A percentile compares a stretch with the other conserved stretches of the same genome.
These are phyloP conservation scores for Raphanus raphanistrum DNA, from an alignment of 345 rosid species.

Conservation along the genomic window DNA sequence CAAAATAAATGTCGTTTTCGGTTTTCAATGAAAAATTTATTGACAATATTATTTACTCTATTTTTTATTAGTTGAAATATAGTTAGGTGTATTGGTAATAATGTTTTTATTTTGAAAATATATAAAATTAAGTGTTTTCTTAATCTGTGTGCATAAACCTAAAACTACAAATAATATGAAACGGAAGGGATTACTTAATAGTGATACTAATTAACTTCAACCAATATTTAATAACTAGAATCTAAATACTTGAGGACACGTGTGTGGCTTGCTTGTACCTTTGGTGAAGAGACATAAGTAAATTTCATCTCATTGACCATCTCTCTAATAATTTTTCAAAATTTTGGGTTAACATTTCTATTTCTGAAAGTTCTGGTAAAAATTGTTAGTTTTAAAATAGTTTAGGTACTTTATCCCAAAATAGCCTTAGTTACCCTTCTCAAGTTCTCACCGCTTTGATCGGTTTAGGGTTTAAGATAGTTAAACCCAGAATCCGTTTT, in stretches of 20 bases:
- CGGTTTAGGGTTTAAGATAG: conserved; percentile 40
- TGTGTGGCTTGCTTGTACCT: not conserved
- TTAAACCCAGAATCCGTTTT: conserved; percentile 29
- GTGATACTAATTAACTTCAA: too few relatives aligned
- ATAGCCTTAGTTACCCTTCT: conserved; percentile 5
- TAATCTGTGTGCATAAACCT: too few relatives aligned
- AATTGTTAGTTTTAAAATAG: not conserved
- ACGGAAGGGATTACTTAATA: too few relatives aligned
- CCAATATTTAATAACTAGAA: not conserved
- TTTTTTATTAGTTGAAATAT: too few relatives aligned
- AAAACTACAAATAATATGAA: too few relatives aligned
- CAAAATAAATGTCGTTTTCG: too few relatives aligned
- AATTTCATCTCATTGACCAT: conserved; percentile 7
- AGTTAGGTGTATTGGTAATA: too few relatives aligned
- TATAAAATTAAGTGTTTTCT: too few relatives aligned
- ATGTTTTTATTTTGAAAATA: too few relatives aligned
- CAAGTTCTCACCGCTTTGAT: not conserved
- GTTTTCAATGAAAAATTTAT: too few relatives aligned
- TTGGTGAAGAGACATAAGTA: not conserved
- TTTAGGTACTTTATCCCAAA: conserved; percentile 13
- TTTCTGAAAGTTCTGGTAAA: not conserved
- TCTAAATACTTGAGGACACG: not conserved
- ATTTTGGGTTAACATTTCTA: not conserved
- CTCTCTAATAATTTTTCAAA: not conserved
- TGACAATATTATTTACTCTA: too few relatives aligned